Evolutionary conservation across 208 protist species (phyloP).

Genomic region (Acanthamoeba lenticulata): DNA sequence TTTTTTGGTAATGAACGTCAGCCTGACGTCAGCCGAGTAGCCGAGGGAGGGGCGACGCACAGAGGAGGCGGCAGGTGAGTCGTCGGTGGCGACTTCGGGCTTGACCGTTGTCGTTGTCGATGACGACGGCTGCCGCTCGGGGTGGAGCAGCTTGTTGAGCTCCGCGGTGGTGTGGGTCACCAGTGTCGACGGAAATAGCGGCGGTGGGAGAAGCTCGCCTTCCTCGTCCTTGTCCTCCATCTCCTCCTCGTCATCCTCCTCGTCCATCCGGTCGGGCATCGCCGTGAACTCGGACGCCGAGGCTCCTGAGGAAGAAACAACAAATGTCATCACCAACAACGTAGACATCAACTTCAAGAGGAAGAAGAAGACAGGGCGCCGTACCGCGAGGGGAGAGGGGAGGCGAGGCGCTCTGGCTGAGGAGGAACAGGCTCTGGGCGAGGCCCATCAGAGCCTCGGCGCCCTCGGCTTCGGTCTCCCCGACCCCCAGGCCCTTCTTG

Average conservation of each 20-base stretch:
- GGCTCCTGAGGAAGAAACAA: too few relatives aligned
- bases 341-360: too few relatives aligned
- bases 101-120: not conserved
- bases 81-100: too few relatives aligned
- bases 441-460: conserved; percentile 1
- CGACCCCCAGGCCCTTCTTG: not conserved
- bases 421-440: conserved; percentile 52
- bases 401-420: not conserved
- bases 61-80: not conserved
- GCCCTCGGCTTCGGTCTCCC: conserved; percentile 14
- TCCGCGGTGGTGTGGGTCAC: conserved; percentile 5
- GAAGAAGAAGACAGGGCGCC: too few relatives aligned
- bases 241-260: not conserved
- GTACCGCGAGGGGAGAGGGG: not conserved
- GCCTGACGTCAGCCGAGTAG: not conserved
- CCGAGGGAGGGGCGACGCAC: not conserved
- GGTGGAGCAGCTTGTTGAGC: too few relatives aligned
- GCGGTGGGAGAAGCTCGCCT: not conserved
- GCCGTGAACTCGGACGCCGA: too few relatives aligned
- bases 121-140: not conserved
- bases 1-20: not conserved
- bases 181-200: not conserved
- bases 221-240: not conserved
- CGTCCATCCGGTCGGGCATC: not conserved
- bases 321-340: too few relatives aligned